phyloP scores from a whole-genome alignment of 768 basidiomycete species.

The Leucocoprinus birnbaumii region DNA sequence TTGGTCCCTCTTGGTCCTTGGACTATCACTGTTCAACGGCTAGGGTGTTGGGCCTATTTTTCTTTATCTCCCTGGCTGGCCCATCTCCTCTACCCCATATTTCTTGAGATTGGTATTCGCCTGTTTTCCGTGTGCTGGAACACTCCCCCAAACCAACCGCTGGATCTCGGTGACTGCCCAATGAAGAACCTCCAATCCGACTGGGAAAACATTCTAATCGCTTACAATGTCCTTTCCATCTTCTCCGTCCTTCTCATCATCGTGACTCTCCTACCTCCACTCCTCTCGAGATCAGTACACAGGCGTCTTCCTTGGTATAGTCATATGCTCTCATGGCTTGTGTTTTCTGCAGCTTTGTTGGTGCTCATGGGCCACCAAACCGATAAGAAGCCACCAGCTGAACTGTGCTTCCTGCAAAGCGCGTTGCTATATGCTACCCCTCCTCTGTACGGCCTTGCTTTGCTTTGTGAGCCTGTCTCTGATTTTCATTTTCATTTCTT shows the following conservation, averaged over 20 bases:
- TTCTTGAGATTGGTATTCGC: no score
- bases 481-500: background rate
- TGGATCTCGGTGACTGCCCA: no score
- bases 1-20: no score
- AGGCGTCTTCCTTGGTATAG: slow-evolving; percentile 6
- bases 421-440: slow-evolving; percentile 4
- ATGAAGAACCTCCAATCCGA: background rate
- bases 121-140: no score
- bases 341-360: background rate
- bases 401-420: slow-evolving; percentile 8
- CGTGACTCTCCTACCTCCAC: slow-evolving; percentile 1
- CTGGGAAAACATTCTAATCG: background rate
- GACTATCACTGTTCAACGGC: no score
- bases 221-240: background rate
- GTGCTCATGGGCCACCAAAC: slow-evolving; percentile 4
- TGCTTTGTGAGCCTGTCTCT: no score
- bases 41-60: no score
- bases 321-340: slow-evolving; percentile 9
- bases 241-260: background rate
- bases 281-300: slow-evolving; percentile 1
- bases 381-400: background rate
- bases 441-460: background rate
- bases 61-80: no score
- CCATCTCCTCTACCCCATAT: no score
- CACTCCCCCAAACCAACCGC: no score